Percentiles rank a stretch among this genome's conserved stretches.
phyloP scores from a whole-genome alignment of 352 stramenopile genomes.

The Globisporangium heterothallicum region DNA sequence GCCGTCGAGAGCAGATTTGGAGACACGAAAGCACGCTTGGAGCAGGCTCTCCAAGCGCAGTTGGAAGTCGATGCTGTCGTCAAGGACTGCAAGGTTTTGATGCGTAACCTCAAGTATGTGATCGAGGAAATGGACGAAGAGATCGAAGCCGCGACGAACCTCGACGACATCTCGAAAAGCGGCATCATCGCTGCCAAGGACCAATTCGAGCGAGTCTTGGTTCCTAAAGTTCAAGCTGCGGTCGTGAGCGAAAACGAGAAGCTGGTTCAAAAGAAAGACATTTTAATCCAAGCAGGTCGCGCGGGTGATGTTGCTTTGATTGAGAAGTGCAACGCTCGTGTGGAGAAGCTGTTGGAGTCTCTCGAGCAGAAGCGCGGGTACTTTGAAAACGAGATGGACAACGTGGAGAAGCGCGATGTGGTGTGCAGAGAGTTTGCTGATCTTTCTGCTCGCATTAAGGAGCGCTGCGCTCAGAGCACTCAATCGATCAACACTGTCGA shows the following conservation, averaged over 20 bases:
- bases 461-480: slow-evolving; percentile 64
- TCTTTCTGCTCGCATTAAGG: slow-evolving; percentile 69
- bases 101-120: slow-evolving; percentile 86
- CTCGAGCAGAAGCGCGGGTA: slow-evolving; percentile 69
- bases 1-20: slow-evolving; percentile 72
- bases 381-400: slow-evolving; percentile 69
- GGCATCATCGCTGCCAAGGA: slow-evolving; percentile 60
- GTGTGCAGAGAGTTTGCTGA: slow-evolving; percentile 73
- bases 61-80: slow-evolving; percentile 75
- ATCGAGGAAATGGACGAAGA: slow-evolving; percentile 88
- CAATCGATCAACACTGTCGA: slow-evolving; percentile 78
- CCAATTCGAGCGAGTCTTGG: slow-evolving; percentile 60
- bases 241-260: slow-evolving; percentile 78
- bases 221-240: slow-evolving; percentile 66
- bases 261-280: slow-evolving; percentile 73
- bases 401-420: slow-evolving; percentile 72
- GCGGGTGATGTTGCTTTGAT: slow-evolving; percentile 60
- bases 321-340: slow-evolving; percentile 64
- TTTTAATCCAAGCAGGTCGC: slow-evolving; percentile 52
- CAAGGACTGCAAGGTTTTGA: slow-evolving; percentile 82
- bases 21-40: slow-evolving; percentile 47
- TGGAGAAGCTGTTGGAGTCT: slow-evolving; percentile 60
- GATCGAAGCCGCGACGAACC: slow-evolving; percentile 67
- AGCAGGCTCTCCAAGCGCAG: slow-evolving; percentile 53
- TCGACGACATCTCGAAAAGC: slow-evolving; percentile 65